These are phyloP conservation scores for Urtica urens DNA, from an alignment of 306 rosid genomes.

Conservation along the genomic window DNA sequence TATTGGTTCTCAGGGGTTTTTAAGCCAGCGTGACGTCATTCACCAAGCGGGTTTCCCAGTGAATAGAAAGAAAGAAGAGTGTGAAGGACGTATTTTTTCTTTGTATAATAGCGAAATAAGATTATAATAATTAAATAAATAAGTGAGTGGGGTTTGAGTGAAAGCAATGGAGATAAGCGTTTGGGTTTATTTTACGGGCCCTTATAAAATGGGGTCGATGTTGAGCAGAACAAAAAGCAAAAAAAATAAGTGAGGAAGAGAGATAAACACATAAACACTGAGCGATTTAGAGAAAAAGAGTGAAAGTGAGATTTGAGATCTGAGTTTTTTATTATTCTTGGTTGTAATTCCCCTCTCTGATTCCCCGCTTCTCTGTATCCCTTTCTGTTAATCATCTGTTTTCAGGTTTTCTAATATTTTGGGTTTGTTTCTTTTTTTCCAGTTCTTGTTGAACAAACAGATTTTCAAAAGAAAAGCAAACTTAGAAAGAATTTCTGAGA, in stretches of 20 bases:
- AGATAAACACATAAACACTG: conserved; percentile 2
- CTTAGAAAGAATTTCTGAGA: conserved; percentile 61
- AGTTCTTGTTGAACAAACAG: conserved; percentile 1
- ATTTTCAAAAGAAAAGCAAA: too few relatives aligned
- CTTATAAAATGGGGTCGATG: conserved; percentile 27
- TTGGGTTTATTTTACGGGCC: conserved; percentile 7
- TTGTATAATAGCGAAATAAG: too few relatives aligned
- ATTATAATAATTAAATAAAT: neutral
- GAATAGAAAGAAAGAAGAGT: neutral
- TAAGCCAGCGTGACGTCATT: conserved; percentile 9
- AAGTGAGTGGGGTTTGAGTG: conserved; percentile 14
- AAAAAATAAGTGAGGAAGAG: conserved; percentile 53
- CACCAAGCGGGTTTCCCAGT: neutral
- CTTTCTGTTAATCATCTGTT: conserved; percentile 99
- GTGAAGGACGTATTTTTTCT: too few relatives aligned
- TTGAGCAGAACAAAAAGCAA: conserved; percentile 9
- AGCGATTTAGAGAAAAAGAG: neutral
- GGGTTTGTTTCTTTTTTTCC: conserved; percentile 78
- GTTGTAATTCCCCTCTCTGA: conserved; percentile 35
- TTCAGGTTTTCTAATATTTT: conserved; percentile 55
- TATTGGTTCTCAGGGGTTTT: neutral
- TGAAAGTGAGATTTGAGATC: neutral
- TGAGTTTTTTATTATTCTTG: neutral
- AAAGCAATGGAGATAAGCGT: conserved; percentile 20
- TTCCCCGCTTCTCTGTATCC: conserved; percentile 97